These are phyloP conservation scores for Gossypium trilobum DNA, from an alignment of 441 rosid genomes.

Conservation along the genomic window DNA sequence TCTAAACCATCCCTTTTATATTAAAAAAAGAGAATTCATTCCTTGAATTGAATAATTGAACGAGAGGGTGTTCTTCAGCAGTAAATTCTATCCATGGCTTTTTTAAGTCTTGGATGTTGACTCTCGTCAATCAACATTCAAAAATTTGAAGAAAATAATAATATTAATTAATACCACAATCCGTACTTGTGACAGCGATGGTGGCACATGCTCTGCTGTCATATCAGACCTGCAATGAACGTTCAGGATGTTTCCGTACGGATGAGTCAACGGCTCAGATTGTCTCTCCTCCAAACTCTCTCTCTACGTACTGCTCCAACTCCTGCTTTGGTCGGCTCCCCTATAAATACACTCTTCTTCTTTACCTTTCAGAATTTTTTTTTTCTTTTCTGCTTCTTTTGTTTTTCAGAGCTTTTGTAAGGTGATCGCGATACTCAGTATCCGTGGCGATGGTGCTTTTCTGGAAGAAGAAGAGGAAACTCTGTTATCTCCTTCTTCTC, in stretches of 20 bases:
- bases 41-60: not conserved
- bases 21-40: too few species aligned
- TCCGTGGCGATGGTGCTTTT: not conserved
- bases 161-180: not conserved
- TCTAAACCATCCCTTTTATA: too few species aligned
- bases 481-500: not conserved
- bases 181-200: constrained; percentile 10
- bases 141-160: not conserved
- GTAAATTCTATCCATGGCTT: not conserved
- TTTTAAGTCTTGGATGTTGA: not conserved
- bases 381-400: not conserved
- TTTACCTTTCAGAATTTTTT: not conserved
- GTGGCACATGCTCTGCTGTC: constrained; percentile 18
- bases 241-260: constrained; percentile 9
- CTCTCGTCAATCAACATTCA: not conserved
- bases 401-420: not conserved
- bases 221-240: constrained; percentile 3
- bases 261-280: constrained; percentile 6
- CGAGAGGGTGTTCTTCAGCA: not conserved
- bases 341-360: not conserved
- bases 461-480: constrained; percentile 13
- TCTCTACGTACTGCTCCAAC: not conserved
- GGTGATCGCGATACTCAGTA: not conserved
- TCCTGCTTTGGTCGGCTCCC: constrained; percentile 7
- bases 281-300: not conserved